Evolutionary conservation across 2,329 filamentous ascomycete genomes (phyloP), one percentile per base, ranked within the genome.

Genomic region (Sporothrix pallida): DNA sequence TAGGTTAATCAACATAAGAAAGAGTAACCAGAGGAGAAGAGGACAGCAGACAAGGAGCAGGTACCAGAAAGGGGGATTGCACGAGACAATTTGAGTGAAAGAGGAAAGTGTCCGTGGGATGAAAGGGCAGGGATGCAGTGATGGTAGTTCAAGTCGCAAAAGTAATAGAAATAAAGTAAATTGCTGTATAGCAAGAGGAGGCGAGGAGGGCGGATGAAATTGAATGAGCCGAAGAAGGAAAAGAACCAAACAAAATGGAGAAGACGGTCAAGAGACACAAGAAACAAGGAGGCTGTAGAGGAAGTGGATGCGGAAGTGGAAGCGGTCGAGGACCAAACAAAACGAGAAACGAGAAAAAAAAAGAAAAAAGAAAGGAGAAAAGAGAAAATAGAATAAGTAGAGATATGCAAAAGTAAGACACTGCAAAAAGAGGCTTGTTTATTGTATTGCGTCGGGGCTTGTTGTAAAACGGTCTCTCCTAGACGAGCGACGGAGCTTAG

Each of bases 381-480:
- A 20, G 9, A n/a, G 15, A 31, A 10, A 69, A 48, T 31, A 20
- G 20, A 56, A 48, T 31, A 70, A 23, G 8, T 6, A 67, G 42
- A 26, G 31, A 56, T 13, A 50, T 12, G 13, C 42, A n/a, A 68
- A 68, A 37, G 46, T 68, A 37, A 68, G 65, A 68, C 65, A 52
- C 65, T 68, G 65, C 15, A 52, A 62, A 60, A 60, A 50, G 69
- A 48, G 42, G 37, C 54, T 60, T 54, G 26, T 71, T 71, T 42
- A 15, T 23, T 31, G 23, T 23, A 31, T 15, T 52, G 23, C 26
- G 52, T 48, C 46, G 65, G 63, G 46, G 46, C 37, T 69, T 23
- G 26, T 54, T 42, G 65, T 69, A 37, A 50, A 69, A 69, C 62
- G 62, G 62, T 67, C 62, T 67, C 62, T 67, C 20, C 20, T 67